Evolutionary conservation across 441 rosid genomes (phyloP).

Genomic region (Oxalis stricta): DNA sequence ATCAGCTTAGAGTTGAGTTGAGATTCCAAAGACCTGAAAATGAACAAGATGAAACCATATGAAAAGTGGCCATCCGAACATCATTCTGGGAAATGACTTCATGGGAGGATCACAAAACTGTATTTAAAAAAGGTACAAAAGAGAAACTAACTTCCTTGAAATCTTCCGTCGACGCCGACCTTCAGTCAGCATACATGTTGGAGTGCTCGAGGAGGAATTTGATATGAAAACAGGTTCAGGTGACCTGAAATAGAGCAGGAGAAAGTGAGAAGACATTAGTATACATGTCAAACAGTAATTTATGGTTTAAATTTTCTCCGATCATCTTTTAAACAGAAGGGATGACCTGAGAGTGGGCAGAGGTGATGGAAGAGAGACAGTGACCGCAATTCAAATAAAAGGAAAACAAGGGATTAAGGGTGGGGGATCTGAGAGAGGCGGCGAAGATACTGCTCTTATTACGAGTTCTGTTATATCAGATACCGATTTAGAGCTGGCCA

Average conservation of each 20-base stretch:
- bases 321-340: too few species aligned
- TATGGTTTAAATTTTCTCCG: too few species aligned
- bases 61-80: neutral
- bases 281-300: neutral
- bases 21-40: constrained; percentile 17
- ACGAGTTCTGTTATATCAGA: too few species aligned
- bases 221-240: constrained; percentile 24
- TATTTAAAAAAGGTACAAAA: constrained; percentile 4
- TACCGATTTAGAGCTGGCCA: too few species aligned
- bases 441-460: too few species aligned
- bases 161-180: constrained; percentile 31
- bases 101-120: neutral
- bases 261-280: neutral
- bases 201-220: constrained; percentile 26
- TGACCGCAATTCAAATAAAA: too few species aligned
- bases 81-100: too few species aligned
- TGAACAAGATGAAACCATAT: neutral
- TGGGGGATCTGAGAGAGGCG: too few species aligned
- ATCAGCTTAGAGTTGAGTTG: constrained; percentile 21
- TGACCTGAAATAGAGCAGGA: constrained; percentile 28
- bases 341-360: too few species aligned
- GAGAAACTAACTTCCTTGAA: constrained; percentile 33
- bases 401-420: too few species aligned
- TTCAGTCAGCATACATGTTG: constrained; percentile 29
- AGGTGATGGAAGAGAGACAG: too few species aligned